These are phyloP conservation scores for Boletellus emodensis DNA, from an alignment of 768 basidiomycete genomes.

Conservation along the genomic window DNA sequence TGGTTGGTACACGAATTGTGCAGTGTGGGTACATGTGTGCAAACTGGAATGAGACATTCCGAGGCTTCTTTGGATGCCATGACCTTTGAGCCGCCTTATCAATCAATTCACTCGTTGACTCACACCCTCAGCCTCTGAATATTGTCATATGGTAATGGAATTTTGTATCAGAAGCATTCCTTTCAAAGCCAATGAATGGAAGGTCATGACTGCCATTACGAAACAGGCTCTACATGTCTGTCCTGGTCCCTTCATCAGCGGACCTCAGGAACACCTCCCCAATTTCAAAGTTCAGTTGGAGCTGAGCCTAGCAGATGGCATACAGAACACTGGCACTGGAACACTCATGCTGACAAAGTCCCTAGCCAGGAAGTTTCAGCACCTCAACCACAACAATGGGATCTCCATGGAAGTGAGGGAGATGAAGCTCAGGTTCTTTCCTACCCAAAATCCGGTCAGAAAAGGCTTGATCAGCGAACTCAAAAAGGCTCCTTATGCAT, in stretches of 20 bases:
- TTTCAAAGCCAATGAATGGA: conserved; percentile 46
- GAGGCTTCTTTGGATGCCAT: no score
- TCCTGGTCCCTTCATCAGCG: conserved; percentile 26
- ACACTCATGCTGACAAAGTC: conserved; percentile 25
- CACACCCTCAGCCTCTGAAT: no score
- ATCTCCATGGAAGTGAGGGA: conserved; percentile 38
- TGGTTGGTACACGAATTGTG: no score
- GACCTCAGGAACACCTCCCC: conserved; percentile 29
- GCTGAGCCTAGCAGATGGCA: conserved; percentile 44
- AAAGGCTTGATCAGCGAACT: conserved; percentile 33
- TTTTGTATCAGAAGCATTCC: conserved; percentile 32
- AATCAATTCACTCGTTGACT: no score
- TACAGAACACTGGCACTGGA: conserved; percentile 55
- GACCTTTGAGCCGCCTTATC: no score
- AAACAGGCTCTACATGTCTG: conserved; percentile 45
- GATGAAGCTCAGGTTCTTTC: conserved; percentile 36
- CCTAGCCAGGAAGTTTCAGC: conserved; percentile 45
- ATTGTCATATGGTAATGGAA: conserved; percentile 35
- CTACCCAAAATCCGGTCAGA: conserved; percentile 3
- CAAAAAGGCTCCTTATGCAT: conserved; percentile 52
- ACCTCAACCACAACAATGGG: conserved; percentile 35
- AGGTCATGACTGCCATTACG: conserved; percentile 54
- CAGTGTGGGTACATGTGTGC: no score
- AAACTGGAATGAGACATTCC: no score
- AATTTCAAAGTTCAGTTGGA: conserved; percentile 65